These are phyloP conservation scores for Polytrichum formosum DNA, from an alignment of 225 moss, liverwort and hornwort species.

Conservation along the genomic window DNA sequence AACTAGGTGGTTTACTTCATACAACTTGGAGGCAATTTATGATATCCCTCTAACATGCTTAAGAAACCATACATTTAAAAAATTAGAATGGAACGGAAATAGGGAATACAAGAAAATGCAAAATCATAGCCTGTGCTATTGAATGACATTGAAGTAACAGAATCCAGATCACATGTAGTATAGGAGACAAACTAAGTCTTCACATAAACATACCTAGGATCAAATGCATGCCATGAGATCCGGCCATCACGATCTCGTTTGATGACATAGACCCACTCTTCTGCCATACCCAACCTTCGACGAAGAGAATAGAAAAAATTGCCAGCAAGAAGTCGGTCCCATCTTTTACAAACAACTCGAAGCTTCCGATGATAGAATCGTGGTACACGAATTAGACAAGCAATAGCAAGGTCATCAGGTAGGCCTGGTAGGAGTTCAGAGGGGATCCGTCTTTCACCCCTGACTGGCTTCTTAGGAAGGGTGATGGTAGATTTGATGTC, in stretches of 20 bases:
- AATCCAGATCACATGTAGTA: not conserved
- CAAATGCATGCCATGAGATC: constrained; percentile 99
- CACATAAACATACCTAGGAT: constrained; percentile 62
- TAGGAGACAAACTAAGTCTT: no score
- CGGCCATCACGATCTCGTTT: constrained; percentile 95
- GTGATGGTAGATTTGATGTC: constrained; percentile 93
- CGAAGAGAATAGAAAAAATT: constrained; percentile 93
- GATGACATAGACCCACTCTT: constrained; percentile 97
- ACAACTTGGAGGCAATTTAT: no score
- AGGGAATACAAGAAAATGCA: no score
- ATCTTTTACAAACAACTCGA: constrained; percentile 95
- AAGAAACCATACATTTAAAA: no score
- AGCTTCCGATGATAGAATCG: constrained; percentile 84
- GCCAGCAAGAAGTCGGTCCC: constrained; percentile 94
- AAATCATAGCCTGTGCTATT: no score
- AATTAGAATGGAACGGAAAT: no score
- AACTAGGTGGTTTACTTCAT: no score
- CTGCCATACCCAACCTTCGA: constrained; percentile 91
- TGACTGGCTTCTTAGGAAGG: constrained; percentile 78
- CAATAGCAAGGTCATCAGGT: constrained; percentile 98
- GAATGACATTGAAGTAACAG: not conserved
- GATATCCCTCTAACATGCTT: no score
- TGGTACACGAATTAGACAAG: constrained; percentile 94
- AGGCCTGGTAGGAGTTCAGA: constrained; percentile 95
- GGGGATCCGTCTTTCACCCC: constrained; percentile 81